These are phyloP conservation scores for Aspergillus haitiensis DNA, from an alignment of 495 filamentous ascomycete genomes.

Conservation along the genomic window DNA sequence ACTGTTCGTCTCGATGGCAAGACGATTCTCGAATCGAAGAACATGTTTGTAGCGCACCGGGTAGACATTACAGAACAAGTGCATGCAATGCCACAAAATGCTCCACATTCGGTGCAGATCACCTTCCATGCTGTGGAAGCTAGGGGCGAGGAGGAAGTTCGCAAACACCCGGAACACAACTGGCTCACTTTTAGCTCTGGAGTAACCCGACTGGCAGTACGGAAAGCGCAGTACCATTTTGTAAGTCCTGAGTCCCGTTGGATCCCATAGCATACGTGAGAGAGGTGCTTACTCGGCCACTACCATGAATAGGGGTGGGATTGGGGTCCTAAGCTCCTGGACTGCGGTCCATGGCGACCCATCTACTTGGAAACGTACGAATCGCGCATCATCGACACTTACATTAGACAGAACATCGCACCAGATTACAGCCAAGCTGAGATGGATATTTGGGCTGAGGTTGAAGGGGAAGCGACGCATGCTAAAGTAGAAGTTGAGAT, in stretches of 20 bases:
- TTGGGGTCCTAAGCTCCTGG: slow-evolving; percentile 5
- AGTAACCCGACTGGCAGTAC: not conserved
- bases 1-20: not conserved
- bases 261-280: not conserved
- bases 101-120: not conserved
- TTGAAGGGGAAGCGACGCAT: not conserved
- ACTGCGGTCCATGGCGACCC: not conserved
- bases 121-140: not conserved
- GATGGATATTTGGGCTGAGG: not conserved
- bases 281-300: not conserved
- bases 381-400: not conserved
- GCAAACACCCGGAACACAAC: not conserved
- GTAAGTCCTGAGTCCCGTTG: not conserved
- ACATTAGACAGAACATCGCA: not conserved
- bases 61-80: not conserved
- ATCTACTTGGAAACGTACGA: not conserved
- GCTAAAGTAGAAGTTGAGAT: not conserved
- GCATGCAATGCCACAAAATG: not conserved
- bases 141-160: not conserved
- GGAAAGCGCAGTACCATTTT: slow-evolving; percentile 4
- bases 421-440: not conserved
- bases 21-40: not conserved
- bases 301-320: not conserved
- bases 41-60: slow-evolving; percentile 1
- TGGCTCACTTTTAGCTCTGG: not conserved